A percentile compares a stretch with the other conserved stretches of the same genome.
Conservation (phyloP, 2,329 filamentous ascomycete genomes). For the Aureobasidium pullulans region DNA sequence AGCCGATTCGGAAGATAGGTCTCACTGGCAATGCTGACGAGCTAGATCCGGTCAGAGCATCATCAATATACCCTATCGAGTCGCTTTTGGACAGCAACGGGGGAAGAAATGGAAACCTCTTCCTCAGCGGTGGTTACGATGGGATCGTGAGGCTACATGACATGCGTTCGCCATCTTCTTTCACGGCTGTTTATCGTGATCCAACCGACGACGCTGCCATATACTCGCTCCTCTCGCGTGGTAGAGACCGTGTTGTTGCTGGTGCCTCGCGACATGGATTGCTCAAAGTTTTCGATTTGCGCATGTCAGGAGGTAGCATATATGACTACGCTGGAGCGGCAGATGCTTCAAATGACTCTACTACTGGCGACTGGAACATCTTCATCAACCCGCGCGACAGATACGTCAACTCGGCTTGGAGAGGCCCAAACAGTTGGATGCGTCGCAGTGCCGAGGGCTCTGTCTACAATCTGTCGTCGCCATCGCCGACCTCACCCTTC, state of each 20-base stretch:
- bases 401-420: constrained; percentile 17
- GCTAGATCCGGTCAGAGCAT: constrained; percentile 23
- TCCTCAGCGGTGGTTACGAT: constrained; percentile 55
- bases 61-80: constrained; percentile 40
- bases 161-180: constrained; percentile 44
- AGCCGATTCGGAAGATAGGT: constrained; percentile 34
- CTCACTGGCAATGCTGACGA: constrained; percentile 20
- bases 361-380: constrained; percentile 34
- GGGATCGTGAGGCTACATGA: constrained; percentile 54
- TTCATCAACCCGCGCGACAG: constrained; percentile 35
- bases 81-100: constrained; percentile 11
- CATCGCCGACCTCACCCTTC: constrained; percentile 36
- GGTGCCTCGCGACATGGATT: constrained; percentile 51
- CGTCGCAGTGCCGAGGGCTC: constrained; percentile 31
- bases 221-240: constrained; percentile 51
- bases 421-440: constrained; percentile 20
- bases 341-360: constrained; percentile 15
- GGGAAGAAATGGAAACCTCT: constrained; percentile 41
- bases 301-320: constrained; percentile 38
- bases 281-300: constrained; percentile 56
- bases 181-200: constrained; percentile 41
- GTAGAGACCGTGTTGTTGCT: constrained; percentile 49
- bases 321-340: constrained; percentile 27
- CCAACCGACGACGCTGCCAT: constrained; percentile 51
- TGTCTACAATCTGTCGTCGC: constrained; percentile 42